Conservation (phyloP, 2,329 filamentous ascomycete species). For the Epichloe sibirici region DNA sequence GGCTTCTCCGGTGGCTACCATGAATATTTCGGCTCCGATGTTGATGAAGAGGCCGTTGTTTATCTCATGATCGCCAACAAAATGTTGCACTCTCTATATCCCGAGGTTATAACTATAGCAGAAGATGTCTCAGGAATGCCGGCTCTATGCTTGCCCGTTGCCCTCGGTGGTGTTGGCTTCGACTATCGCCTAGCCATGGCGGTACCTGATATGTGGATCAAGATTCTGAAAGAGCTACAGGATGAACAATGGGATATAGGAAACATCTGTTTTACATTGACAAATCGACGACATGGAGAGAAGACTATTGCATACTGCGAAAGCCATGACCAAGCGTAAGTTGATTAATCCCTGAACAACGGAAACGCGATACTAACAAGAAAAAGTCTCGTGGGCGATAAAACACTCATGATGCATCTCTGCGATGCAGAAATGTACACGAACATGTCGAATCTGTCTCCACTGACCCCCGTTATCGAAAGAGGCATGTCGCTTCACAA, state of each 20-base stretch:
- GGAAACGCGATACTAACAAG: slow-evolving; percentile 6
- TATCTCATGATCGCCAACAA: slow-evolving; percentile 97
- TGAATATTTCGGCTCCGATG: slow-evolving; percentile 83
- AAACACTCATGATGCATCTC: slow-evolving; percentile 94
- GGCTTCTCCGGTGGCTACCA: slow-evolving; percentile 97
- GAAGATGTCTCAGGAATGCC: slow-evolving; percentile 99
- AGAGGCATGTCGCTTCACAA: slow-evolving; percentile 91
- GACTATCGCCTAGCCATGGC: slow-evolving; percentile 98
- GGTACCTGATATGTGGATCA: slow-evolving; percentile 98
- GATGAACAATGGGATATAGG: slow-evolving; percentile 89
- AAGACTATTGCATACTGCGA: slow-evolving; percentile 98
- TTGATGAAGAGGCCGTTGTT: slow-evolving; percentile 86
- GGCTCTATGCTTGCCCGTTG: slow-evolving; percentile 76
- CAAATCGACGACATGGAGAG: slow-evolving; percentile 86
- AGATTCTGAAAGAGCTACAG: slow-evolving; percentile 85
- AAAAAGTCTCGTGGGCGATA: slow-evolving; percentile 80
- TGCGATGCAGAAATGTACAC: slow-evolving; percentile 97
- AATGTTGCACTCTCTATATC: slow-evolving; percentile 84
- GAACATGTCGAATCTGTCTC: slow-evolving; percentile 79
- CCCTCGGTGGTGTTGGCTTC: slow-evolving; percentile 84
- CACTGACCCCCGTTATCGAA: slow-evolving; percentile 79
- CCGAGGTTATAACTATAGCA: slow-evolving; percentile 78
- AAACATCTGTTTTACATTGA: slow-evolving; percentile 74
- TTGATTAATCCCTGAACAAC: slow-evolving; percentile 10
- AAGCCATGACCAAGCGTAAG: slow-evolving; percentile 94